phyloP scores from a whole-genome alignment of 768 basidiomycete genomes.

The Phlebiopsis flavidoalba region DNA sequence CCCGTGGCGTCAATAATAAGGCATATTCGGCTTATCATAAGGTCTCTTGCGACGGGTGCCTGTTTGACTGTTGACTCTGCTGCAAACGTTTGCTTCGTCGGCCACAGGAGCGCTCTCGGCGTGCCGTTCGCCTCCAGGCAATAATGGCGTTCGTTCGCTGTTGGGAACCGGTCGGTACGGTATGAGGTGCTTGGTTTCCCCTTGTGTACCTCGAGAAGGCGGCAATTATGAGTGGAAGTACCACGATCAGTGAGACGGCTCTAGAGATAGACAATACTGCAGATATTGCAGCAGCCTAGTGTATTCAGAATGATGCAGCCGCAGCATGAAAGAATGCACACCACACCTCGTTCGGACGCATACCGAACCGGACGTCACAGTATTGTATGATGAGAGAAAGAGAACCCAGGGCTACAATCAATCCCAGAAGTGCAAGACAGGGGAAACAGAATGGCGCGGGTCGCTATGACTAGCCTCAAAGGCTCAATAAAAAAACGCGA shows the following conservation, averaged over 20 bases:
- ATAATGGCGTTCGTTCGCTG: not conserved
- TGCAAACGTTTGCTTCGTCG: not conserved
- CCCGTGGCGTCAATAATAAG: conserved; percentile 1
- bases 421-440: not conserved
- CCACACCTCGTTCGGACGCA: not conserved
- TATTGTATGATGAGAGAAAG: not conserved
- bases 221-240: not conserved
- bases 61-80: not conserved
- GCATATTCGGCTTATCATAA: not conserved
- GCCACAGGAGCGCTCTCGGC: too few relatives aligned
- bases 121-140: not conserved
- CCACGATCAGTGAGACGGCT: not conserved
- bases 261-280: not conserved
- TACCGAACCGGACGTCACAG: conserved; percentile 1
- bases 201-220: not conserved
- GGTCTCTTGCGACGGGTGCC: not conserved
- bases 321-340: not conserved
- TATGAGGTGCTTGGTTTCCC: not conserved
- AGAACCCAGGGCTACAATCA: not conserved
- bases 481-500: not conserved
- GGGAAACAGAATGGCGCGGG: not conserved
- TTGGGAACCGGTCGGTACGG: not conserved
- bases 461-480: not conserved
- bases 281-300: not conserved
- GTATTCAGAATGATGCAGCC: not conserved